phyloP scores from a whole-genome alignment of 306 rosid species.

The Mimosa bimucronata region DNA sequence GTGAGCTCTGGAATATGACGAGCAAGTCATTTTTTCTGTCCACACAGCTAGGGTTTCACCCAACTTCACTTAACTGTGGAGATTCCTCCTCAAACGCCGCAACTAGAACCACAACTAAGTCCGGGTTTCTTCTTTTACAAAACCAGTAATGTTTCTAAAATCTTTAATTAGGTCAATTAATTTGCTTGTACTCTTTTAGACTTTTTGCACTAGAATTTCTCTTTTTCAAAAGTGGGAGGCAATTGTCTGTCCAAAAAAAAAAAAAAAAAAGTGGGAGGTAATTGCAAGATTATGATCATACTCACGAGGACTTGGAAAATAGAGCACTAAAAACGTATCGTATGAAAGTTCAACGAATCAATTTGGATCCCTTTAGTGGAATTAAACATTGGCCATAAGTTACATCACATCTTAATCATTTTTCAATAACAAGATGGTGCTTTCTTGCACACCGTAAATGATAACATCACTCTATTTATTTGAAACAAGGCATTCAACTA shows the following conservation, averaged over 20 bases:
- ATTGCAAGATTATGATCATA: background rate
- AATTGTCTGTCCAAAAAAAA: no score
- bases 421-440: background rate
- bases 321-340: background rate
- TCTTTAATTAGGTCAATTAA: no score
- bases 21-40: no score
- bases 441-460: background rate
- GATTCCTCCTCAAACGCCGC: no score
- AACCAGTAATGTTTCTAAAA: no score
- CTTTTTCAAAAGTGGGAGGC: background rate
- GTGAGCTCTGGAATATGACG: no score
- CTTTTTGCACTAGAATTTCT: background rate
- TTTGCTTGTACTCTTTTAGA: no score
- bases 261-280: no score
- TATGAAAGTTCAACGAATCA: background rate
- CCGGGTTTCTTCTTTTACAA: no score
- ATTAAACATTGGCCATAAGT: background rate
- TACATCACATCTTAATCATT: background rate
- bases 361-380: background rate
- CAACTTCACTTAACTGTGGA: no score
- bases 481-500: background rate
- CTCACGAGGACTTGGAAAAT: background rate
- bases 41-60: no score
- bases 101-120: no score
- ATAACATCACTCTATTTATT: background rate